Evolutionary conservation across 164 flowering plant genomes (phyloP).

Genomic region (Amborella trichopoda): DNA sequence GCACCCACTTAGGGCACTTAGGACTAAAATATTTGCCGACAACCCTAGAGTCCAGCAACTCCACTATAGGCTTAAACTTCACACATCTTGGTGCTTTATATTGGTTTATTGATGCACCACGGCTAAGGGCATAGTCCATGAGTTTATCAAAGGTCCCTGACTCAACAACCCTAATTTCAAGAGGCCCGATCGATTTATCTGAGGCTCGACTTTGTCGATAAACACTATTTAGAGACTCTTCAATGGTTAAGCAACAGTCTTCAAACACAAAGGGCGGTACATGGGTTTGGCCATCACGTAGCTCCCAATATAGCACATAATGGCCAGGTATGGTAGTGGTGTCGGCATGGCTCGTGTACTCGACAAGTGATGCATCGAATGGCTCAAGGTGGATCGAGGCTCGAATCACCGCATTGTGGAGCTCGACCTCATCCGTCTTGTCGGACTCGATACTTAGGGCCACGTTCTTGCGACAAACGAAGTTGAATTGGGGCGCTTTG

Average conservation of each 20-base stretch:
- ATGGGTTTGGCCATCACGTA: constrained; percentile 39
- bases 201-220: constrained; percentile 63
- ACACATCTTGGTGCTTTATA: constrained; percentile 94
- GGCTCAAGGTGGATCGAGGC: constrained; percentile 62
- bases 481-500: constrained; percentile 93
- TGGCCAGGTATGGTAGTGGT: constrained; percentile 68
- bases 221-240: constrained; percentile 81
- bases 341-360: constrained; percentile 93
- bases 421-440: constrained; percentile 95
- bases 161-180: constrained; percentile 83
- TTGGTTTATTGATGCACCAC: constrained; percentile 91
- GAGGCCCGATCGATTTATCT: constrained; percentile 83
- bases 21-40: constrained; percentile 57
- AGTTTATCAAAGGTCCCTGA: constrained; percentile 86
- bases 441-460: constrained; percentile 87
- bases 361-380: constrained; percentile 53
- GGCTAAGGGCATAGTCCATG: constrained; percentile 92
- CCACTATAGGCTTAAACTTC: constrained; percentile 72
- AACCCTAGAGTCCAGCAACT: constrained; percentile 69
- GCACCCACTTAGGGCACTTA: constrained; percentile 83
- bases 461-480: constrained; percentile 85
- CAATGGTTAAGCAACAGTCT: constrained; percentile 78
- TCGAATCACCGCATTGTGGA: constrained; percentile 70
- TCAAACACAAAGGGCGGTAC: constrained; percentile 77
- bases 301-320: constrained; percentile 92